Conservation (phyloP, 768 basidiomycete genomes). For the Agaricus subrufescens region DNA sequence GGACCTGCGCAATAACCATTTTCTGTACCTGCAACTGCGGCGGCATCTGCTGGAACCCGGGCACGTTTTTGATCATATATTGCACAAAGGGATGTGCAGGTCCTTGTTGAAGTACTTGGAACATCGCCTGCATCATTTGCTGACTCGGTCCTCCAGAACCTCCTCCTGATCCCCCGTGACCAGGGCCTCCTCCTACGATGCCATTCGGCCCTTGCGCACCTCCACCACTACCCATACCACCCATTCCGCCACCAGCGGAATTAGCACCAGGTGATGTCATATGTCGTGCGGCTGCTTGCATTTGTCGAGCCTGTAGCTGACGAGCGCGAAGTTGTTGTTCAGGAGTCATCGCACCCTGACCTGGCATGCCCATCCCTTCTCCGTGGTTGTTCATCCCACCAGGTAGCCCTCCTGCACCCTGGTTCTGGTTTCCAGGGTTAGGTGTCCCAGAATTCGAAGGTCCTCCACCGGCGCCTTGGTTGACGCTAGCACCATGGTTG, state of each 20-base stretch:
- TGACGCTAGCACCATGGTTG: neutral
- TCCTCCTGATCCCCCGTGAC: constrained; percentile 6
- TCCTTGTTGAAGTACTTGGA: constrained; percentile 41
- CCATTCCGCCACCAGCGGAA: constrained; percentile 1
- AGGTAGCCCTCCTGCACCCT: constrained; percentile 10
- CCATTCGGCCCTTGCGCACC: no score
- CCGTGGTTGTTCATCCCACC: constrained; percentile 20
- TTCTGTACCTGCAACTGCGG: constrained; percentile 55
- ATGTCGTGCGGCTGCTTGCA: constrained; percentile 26
- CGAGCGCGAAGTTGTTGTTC: constrained; percentile 24
- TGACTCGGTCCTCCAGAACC: constrained; percentile 11
- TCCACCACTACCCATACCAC: constrained; percentile 8
- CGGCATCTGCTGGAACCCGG: constrained; percentile 49
- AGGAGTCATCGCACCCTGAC: constrained; percentile 13
- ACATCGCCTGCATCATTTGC: constrained; percentile 18
- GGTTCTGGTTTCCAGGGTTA: constrained; percentile 8
- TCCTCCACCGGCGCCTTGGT: neutral
- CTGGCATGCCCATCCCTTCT: constrained; percentile 14
- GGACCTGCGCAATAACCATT: constrained; percentile 40
- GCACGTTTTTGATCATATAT: constrained; percentile 46
- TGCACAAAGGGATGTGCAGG: constrained; percentile 56
- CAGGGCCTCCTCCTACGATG: neutral
- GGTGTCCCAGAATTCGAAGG: constrained; percentile 13
- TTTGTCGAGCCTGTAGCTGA: constrained; percentile 25
- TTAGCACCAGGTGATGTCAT: constrained; percentile 30